A percentile compares a stretch with the other conserved stretches of the same genome.
Evolutionary conservation across 768 basidiomycete species (phyloP).

Genomic region (Suillus alpinus): DNA sequence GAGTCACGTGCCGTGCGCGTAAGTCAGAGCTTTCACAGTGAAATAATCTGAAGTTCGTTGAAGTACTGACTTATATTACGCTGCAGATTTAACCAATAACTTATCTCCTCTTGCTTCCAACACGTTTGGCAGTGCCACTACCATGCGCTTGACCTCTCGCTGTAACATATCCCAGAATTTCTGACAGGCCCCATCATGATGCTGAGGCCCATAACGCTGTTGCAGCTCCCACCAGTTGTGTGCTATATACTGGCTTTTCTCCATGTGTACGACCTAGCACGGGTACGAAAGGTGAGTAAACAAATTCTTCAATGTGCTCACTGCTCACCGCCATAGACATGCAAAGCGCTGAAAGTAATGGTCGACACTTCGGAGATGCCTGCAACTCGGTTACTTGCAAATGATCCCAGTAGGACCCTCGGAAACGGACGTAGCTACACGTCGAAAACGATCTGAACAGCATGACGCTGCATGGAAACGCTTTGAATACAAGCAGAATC

Average conservation of each 20-base stretch:
- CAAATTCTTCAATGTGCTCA: background rate
- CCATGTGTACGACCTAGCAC: conserved; percentile 34
- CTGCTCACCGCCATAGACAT: conserved; percentile 29
- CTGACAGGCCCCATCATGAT: too few relatives aligned
- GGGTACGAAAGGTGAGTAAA: conserved; percentile 29
- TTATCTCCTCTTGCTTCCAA: too few relatives aligned
- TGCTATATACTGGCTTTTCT: conserved; percentile 36
- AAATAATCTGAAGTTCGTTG: too few relatives aligned
- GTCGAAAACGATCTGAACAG: conserved; percentile 38
- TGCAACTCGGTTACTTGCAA: conserved; percentile 45
- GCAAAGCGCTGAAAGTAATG: conserved; percentile 36
- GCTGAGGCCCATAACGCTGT: too few relatives aligned
- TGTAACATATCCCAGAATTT: too few relatives aligned
- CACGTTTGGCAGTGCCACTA: conserved; percentile 26
- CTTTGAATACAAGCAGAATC: conserved; percentile 37
- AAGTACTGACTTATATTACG: too few relatives aligned
- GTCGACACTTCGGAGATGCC: conserved; percentile 41
- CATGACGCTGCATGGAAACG: conserved; percentile 50
- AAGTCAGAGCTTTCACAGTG: too few relatives aligned
- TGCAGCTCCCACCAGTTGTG: too few relatives aligned
- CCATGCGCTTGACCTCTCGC: too few relatives aligned
- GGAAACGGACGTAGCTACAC: conserved; percentile 26
- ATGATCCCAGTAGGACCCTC: conserved; percentile 33
- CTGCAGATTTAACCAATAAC: too few relatives aligned
- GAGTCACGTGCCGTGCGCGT: too few relatives aligned